Base-by-base conservation (phyloP, 73 alveolate species). In the Paramecium biaurelia region DNA sequence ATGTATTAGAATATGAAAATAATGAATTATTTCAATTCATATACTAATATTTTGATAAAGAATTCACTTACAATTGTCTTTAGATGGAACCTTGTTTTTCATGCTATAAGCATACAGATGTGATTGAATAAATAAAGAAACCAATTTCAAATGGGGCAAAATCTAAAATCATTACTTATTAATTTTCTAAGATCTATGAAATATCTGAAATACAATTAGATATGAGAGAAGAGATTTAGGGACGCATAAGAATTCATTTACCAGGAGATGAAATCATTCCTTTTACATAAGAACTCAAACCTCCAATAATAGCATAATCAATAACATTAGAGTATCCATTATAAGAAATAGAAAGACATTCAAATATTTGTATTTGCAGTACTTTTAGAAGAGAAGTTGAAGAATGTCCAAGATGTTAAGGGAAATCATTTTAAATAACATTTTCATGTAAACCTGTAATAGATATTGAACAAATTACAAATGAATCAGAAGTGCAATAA, bases 1-100 rank as follows among this genome's bases (percentile, higher is more conserved):
- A 41, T 43, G 42, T 43, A 4, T 20, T 24, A 18, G 20, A 79
- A 21, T 79, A 23, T 12, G 47, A 38, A 41, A 26, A 79, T 37
- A 41, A 23, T 43, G 90, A 79, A 2, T 2, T 42, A 18, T 79
- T 79, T 45, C 90, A 43, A 47, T 79, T 79, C 49, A 79, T 79
- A 2, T 47, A 79, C 47, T 42, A 79, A 79, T 47, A 79, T 42
- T 23, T 79, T 12, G 70, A 79, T 47, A 23, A 45, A 79, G 74
- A 43, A 7, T 41, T 79, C 30, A 43, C 70, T n/a, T 79, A 43
- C 76, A 79, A 79, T 42, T 43, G 70, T 23, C 74, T 79, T 18
- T 34, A 79, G 15, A 79, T 79, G 70, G 21, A 30, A 24, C 45
- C 70, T 38, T 79, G 90, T 12, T 79, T 42, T 79, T 79, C 90